phyloP scores from a whole-genome alignment of 2,329 filamentous ascomycete genomes.

The Microcera coccophila region DNA sequence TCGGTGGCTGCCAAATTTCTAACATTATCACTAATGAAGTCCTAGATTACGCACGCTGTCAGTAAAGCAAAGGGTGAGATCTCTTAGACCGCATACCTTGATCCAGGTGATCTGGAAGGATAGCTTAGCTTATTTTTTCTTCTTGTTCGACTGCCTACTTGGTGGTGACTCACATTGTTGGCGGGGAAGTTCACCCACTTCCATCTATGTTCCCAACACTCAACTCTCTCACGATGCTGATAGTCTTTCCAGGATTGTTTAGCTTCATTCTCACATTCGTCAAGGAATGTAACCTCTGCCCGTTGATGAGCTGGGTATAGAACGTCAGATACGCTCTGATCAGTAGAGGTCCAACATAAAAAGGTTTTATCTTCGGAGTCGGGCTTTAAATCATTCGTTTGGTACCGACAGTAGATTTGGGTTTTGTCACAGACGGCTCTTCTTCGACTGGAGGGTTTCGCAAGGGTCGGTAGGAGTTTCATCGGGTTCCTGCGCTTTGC shows the following conservation, averaged over 20 bases:
- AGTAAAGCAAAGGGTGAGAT: not conserved
- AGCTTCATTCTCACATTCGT: not conserved
- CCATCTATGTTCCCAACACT: conserved; percentile 1
- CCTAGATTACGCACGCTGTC: not conserved
- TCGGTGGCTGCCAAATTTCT: not conserved
- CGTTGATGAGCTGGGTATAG: not conserved
- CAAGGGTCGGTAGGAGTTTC: not conserved
- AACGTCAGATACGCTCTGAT: not conserved
- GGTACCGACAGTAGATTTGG: not conserved
- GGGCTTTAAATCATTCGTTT: not conserved
- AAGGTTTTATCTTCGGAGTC: not conserved
- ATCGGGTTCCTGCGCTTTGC: not conserved
- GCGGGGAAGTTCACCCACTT: conserved; percentile 11
- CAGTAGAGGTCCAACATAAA: not conserved
- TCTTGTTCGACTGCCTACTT: not conserved
- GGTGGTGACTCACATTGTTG: conserved; percentile 7
- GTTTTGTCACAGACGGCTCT: not conserved
- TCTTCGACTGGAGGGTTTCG: not conserved
- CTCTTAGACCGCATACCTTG: not conserved
- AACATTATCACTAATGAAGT: not conserved
- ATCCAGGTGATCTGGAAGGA: conserved; percentile 5
- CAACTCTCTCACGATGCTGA: not conserved
- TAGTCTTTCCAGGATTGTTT: not conserved
- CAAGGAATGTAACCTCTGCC: not conserved
- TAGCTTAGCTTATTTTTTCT: not conserved